These are phyloP conservation scores for Ormosia emarginata DNA, from an alignment of 306 rosid species.

Conservation along the genomic window DNA sequence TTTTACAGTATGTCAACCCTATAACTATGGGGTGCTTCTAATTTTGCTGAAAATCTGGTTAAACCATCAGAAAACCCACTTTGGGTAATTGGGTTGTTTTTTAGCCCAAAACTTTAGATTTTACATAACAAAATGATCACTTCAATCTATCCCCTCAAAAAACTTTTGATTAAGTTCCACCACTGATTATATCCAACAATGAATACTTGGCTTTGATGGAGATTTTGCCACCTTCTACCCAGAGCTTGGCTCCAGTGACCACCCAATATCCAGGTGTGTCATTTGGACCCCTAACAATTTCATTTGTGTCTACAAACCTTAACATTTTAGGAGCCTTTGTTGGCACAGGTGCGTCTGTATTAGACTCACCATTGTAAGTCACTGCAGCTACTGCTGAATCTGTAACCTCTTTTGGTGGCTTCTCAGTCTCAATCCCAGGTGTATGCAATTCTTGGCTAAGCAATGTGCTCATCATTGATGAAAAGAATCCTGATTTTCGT, in stretches of 20 bases:
- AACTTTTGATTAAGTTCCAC: too few species aligned
- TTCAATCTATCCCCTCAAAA: too few species aligned
- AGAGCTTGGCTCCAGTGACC: conserved; percentile 67
- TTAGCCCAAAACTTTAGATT: too few species aligned
- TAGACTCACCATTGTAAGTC: conserved; percentile 39
- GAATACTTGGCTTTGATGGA: conserved; percentile 56
- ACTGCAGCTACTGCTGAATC: conserved; percentile 28
- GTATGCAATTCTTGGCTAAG: conserved; percentile 46
- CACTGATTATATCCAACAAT: conserved; percentile 35
- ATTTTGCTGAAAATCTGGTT: too few species aligned
- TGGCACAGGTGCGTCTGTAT: conserved; percentile 33
- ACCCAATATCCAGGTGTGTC: conserved; percentile 67
- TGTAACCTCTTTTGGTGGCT: conserved; percentile 37
- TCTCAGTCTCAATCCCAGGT: conserved; percentile 23
- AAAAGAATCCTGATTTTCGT: conserved; percentile 57
- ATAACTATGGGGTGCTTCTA: too few species aligned
- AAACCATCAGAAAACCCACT: too few species aligned
- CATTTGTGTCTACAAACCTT: conserved; percentile 43
- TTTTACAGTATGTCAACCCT: too few species aligned
- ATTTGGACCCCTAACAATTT: conserved; percentile 63
- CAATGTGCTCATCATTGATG: conserved; percentile 52
- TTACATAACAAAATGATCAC: too few species aligned
- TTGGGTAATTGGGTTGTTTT: too few species aligned
- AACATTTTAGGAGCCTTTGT: conserved; percentile 52
- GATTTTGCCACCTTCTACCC: conserved; percentile 49